Base-by-base conservation (phyloP, 106 monocot genomes). In the Cymbidium sinense region DNA sequence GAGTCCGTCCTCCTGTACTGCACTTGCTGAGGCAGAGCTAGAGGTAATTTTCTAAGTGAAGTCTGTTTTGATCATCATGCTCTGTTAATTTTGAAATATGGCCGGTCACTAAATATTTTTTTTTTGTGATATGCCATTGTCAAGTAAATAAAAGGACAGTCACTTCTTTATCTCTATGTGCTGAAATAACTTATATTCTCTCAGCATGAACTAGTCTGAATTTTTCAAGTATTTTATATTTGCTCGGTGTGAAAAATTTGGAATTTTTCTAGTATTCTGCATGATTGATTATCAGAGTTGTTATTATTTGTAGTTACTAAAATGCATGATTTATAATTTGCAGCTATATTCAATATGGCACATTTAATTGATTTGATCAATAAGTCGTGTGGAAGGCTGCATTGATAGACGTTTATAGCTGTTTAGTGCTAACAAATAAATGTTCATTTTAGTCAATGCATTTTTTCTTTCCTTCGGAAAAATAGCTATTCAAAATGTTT, bases 1-100 rank as follows among this genome's bases (percentile, higher is more conserved):
- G 98, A 99, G 98, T 79, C 98, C 98, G 70, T 99, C 98, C 71
- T 99, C 98, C 37, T 79, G 87, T 55, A 99, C 98, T 18, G 98
- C 98, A 75, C 89, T 99, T 83, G 98, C 98, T 80, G 98, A 99
- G 81, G 98, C 98, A 55, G 98, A 99, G 73, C 75, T 99, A 81
- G 98, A 99, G 91, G 98, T 94, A 88, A 83, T 17, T 47, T 75
- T 7, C 7, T 8, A 8, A 7, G 29, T 70, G 70, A 70, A 70
- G 13, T n/a, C 0, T 39, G 18, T 23, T 71, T 71, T 37, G 2
- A 71, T 71, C 37, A 39, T 37, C 0, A 21, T n/a, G 34, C 71
- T 71, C 0, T 34, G 20, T 71, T 39, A 39, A 7, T 39, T 28
- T 39, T 71, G 37, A 39, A 21, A 71, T 71, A 37, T 39, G 12